Conservation (phyloP, 208 protist genomes). For the Crithidia expoeki region DNA sequence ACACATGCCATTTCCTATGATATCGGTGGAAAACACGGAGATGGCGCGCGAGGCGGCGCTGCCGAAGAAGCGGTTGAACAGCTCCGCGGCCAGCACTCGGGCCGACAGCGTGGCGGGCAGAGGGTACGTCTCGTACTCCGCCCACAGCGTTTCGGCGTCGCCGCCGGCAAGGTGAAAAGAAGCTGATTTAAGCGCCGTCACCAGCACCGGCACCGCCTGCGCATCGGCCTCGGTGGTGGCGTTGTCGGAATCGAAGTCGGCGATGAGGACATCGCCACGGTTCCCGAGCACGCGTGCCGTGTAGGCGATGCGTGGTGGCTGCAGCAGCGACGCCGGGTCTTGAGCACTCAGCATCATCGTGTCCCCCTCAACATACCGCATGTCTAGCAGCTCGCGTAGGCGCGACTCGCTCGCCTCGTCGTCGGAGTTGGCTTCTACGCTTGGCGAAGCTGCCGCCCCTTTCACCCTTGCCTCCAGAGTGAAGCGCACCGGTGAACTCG, state of each 20-base stretch:
- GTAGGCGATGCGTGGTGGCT: slow-evolving; percentile 50
- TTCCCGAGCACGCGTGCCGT: slow-evolving; percentile 74
- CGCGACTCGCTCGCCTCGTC: background rate
- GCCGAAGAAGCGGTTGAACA: slow-evolving; percentile 82
- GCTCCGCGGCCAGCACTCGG: slow-evolving; percentile 56
- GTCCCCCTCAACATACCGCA: slow-evolving; percentile 37
- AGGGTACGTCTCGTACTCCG: slow-evolving; percentile 80
- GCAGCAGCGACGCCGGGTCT: slow-evolving; percentile 43
- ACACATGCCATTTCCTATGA: too few relatives aligned
- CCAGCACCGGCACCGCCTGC: slow-evolving; percentile 72
- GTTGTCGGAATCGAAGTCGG: slow-evolving; percentile 46
- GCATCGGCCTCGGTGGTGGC: slow-evolving; percentile 35
- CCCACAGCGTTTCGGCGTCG: slow-evolving; percentile 79
- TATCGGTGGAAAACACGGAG: background rate
- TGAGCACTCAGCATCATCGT: slow-evolving; percentile 22
- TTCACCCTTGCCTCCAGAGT: slow-evolving; percentile 14
- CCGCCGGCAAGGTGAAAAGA: slow-evolving; percentile 62
- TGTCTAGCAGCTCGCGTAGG: slow-evolving; percentile 25
- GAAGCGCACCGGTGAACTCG: slow-evolving; percentile 59
- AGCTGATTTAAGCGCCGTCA: slow-evolving; percentile 68
- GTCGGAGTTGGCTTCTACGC: background rate
- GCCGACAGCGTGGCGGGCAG: slow-evolving; percentile 36
- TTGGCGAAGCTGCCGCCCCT: background rate
- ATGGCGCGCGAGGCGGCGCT: background rate
- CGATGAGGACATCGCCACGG: slow-evolving; percentile 73